Base-by-base conservation (phyloP, 495 filamentous ascomycete genomes). In the Penicillium fimorum region DNA sequence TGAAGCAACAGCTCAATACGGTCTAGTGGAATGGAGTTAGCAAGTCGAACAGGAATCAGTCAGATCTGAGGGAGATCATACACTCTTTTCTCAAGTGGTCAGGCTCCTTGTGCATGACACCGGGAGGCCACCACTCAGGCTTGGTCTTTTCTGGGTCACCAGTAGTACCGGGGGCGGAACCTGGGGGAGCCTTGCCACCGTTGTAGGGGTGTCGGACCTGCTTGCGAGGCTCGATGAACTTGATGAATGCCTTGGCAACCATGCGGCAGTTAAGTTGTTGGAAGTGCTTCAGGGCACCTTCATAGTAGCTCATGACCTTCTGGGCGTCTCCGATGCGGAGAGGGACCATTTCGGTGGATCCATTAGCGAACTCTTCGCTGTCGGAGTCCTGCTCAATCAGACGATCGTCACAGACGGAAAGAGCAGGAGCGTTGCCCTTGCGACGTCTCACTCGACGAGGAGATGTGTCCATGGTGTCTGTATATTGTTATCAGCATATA, bases 91-190 rank as follows among this genome's bases (percentile, higher is more conserved):
- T 77, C 30, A 92, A 61, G 68, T 97, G 92, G 61, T 96, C 91
- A 0, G 92, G 91, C 73, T 96, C 92, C 63, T 82, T 89, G 69
- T 94, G 91, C 27, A 82, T 76, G 32, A 71, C 66, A 55, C 64
- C 62, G 18, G 78, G 76, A 0, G 91, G 91, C 92, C 92, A 97
- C 89, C 91, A 96, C 17, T 77, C 76, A 11, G 92, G 92, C 32
- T 82, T 83, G 43, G 80, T 86, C 32, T 77, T 73, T 41, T 87
- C 79, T 3, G 78, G 76, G 42, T 79, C 76, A 7, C 72, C 70
- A 20, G 68, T 72, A 17, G 70, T 57, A n/a, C 72, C 75, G 0
- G 73, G 69, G 7, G 70, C 57, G 25, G 69, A 69, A 24, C 72
- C 71, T 46, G 67, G 55, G 32, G 68, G 68, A 9, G 69, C 62